Evolutionary conservation across 2,329 filamentous ascomycete genomes (phyloP), one percentile per base, ranked within the genome.

Genomic region (Aspergillus aculeatinus): DNA sequence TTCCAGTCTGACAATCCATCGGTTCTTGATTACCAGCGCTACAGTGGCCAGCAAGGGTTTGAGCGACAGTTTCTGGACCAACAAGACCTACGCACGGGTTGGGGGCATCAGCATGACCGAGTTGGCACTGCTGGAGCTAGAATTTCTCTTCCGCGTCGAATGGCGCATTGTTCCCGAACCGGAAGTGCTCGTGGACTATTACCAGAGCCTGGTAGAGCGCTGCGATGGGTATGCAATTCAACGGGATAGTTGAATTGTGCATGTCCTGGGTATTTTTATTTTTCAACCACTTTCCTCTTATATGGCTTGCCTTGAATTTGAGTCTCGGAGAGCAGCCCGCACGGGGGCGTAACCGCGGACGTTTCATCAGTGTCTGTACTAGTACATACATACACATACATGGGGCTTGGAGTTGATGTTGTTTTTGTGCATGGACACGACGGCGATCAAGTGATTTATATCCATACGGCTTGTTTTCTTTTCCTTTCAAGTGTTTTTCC

Each of bases 91-190:
- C 74, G 93, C 95, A 42, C 85, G 92, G 58, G 93, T 99, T 0
- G 95, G 95, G 5, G 95, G 95, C 63, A 92, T 99, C 53, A 92
- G 91, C 66, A 83, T 97, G 42, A 87, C 89, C 52, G 95, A 99
- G 76, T 80, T 99, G 64, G 96, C 95, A 60, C 81, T 97, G 59
- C 81, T 99, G 10, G 95, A 99, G 75, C 83, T 99, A 31, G 95
- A 99, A 70, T 96, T 99, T 67, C 80, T 99, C 33, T 92, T 93
- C 72, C 84, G 91, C 56, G 89, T 99, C 29, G 91, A 97, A 71
- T 99, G 95, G 94, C 91, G 90, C 70, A 99, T 99, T 66, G 93
- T 99, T 3, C 95, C 95, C 5, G 92, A 96, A 70, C 93, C 95
- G 1, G 95, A 98, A 73, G 89, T 96, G 2, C 81, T 99, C 48